These are phyloP conservation scores for Cucumis variabilis DNA, from an alignment of 331 rosid genomes.

Conservation along the genomic window DNA sequence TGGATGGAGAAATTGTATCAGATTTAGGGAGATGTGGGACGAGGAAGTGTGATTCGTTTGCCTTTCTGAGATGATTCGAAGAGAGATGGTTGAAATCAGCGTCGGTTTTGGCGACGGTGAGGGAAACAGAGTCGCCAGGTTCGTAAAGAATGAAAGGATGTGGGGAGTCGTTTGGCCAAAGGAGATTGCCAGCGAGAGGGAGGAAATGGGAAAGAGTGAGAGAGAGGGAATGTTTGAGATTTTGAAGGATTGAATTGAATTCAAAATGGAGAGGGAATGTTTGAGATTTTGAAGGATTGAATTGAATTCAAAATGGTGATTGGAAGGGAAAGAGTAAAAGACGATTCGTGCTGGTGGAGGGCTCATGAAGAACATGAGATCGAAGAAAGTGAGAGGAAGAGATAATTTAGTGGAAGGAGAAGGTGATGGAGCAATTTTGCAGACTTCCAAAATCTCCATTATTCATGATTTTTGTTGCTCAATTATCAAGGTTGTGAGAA, in stretches of 20 bases:
- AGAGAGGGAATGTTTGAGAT: not conserved
- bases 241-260: not conserved
- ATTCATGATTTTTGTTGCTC: not conserved
- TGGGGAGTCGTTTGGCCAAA: not conserved
- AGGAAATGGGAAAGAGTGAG: not conserved
- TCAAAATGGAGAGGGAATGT: not conserved
- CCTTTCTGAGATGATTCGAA: not conserved
- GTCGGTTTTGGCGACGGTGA: constrained; percentile 32
- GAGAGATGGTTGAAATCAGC: constrained; percentile 33
- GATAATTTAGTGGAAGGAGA: not conserved
- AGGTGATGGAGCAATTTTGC: not conserved
- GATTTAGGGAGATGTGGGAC: constrained; percentile 14
- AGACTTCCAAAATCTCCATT: not conserved
- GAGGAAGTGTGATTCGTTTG: constrained; percentile 27
- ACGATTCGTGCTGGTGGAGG: not conserved
- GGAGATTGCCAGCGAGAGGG: constrained; percentile 3
- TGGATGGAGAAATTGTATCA: not conserved
- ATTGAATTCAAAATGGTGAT: not conserved
- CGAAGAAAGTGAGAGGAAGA: not conserved
- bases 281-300: not conserved
- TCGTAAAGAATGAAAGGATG: not conserved
- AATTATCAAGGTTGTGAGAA: too few species aligned
- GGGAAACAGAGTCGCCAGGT: constrained; percentile 29
- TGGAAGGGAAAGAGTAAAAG: not conserved
- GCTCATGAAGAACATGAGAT: not conserved